Evolutionary conservation across 1,284 basidiomycete species (phyloP).

Genomic region (Calocybe gambosa): DNA sequence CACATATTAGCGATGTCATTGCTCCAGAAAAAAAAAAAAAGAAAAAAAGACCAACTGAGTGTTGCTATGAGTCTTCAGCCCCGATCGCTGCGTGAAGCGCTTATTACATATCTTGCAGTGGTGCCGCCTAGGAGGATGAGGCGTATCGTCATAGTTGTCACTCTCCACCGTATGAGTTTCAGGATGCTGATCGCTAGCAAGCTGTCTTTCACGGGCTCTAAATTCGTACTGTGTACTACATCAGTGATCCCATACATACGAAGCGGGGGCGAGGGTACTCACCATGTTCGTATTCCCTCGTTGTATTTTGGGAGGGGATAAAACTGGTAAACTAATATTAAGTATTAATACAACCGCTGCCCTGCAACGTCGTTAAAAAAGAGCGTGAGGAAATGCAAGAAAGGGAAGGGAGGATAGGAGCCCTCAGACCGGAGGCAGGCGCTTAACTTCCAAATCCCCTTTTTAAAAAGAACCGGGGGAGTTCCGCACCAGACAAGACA

Average conservation of each 20-base stretch:
- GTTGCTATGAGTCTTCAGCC: slow-evolving; percentile 53
- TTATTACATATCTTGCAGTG: slow-evolving; percentile 41
- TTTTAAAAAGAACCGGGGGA: slow-evolving; percentile 10
- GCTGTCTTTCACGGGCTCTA: neutral
- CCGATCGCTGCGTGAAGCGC: slow-evolving; percentile 47
- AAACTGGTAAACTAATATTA: slow-evolving; percentile 8
- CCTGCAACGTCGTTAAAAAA: slow-evolving; percentile 23
- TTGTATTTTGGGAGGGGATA: slow-evolving; percentile 5
- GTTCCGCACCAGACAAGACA: slow-evolving; percentile 15
- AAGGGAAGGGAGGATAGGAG: slow-evolving; percentile 6
- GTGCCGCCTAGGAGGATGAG: slow-evolving; percentile 32
- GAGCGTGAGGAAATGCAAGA: slow-evolving; percentile 8
- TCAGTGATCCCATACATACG: neutral
- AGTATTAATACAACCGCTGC: slow-evolving; percentile 18
- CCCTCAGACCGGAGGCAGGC: slow-evolving; percentile 10
- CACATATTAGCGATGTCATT: slow-evolving; percentile 1
- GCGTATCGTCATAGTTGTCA: slow-evolving; percentile 25
- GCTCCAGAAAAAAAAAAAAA: slow-evolving; percentile 2
- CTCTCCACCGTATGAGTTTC: slow-evolving; percentile 38
- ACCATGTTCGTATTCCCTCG: slow-evolving; percentile 13
- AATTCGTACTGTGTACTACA: slow-evolving; percentile 32
- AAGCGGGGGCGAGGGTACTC: slow-evolving; percentile 1
- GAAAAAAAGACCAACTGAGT: slow-evolving; percentile 42
- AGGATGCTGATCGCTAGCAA: slow-evolving; percentile 41
- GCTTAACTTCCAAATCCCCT: slow-evolving; percentile 6